Evolutionary conservation across 441 rosid genomes (phyloP).

Genomic region (Populus hybrid): DNA sequence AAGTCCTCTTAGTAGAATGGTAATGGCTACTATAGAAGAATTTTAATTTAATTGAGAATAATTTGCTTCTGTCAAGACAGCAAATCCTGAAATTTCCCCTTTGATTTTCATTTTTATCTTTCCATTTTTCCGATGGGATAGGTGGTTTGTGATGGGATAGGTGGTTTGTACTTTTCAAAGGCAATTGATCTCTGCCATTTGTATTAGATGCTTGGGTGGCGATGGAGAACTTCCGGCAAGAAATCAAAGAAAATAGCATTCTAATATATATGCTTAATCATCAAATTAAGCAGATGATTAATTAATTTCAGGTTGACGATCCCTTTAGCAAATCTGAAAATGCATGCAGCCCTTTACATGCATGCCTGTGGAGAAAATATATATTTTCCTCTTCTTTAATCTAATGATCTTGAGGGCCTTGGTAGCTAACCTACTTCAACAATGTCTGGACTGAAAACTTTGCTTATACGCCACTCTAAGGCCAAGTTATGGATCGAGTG

Average conservation of each 20-base stretch:
- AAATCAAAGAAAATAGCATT: background rate
- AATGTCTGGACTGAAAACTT: background rate
- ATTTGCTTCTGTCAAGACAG: background rate
- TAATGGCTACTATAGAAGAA: slow-evolving; percentile 36
- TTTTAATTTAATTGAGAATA: background rate
- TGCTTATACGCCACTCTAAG: slow-evolving; percentile 40
- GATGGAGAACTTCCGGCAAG: background rate
- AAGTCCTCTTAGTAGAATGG: slow-evolving; percentile 85
- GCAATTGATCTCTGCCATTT: slow-evolving; percentile 12
- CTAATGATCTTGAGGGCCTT: background rate
- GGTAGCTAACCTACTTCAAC: background rate
- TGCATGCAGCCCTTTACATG: background rate
- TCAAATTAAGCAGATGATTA: background rate
- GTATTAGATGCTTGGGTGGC: slow-evolving; percentile 1
- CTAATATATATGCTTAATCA: background rate
- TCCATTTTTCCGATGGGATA: background rate
- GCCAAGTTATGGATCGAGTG: slow-evolving; percentile 10
- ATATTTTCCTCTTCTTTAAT: background rate
- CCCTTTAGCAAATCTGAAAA: background rate
- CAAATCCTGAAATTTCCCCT: slow-evolving; percentile 13
- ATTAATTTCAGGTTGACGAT: background rate
- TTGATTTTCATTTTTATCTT: background rate
- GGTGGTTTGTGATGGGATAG: background rate
- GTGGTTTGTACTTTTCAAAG: slow-evolving; percentile 16
- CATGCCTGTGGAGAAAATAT: background rate